phyloP scores from a whole-genome alignment of 495 filamentous ascomycete genomes.

The Aspergillus carlsbadensis region DNA sequence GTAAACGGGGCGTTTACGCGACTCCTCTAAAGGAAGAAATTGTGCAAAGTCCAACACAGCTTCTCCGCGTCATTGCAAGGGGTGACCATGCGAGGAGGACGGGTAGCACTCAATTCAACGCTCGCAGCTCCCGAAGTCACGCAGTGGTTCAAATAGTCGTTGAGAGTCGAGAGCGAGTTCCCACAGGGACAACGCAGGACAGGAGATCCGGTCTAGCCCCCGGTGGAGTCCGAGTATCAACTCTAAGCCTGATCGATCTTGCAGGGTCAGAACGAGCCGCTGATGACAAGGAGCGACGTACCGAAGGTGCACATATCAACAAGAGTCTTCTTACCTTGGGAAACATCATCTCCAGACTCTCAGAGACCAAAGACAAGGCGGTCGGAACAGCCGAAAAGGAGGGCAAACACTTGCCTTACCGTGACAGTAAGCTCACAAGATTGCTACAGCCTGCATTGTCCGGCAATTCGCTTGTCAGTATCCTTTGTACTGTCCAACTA shows the following conservation, averaged over 20 bases:
- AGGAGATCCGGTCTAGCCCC: slow-evolving; percentile 78
- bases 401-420: slow-evolving; percentile 87
- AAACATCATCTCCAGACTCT: slow-evolving; percentile 87
- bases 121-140: slow-evolving; percentile 93
- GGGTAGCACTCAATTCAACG: slow-evolving; percentile 93
- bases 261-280: slow-evolving; percentile 95
- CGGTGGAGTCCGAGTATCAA: slow-evolving; percentile 93
- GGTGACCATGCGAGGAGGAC: slow-evolving; percentile 89
- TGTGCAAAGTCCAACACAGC: slow-evolving; percentile 93
- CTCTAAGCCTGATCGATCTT: slow-evolving; percentile 91
- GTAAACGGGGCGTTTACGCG: slow-evolving; percentile 94
- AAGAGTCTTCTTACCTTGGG: slow-evolving; percentile 94
- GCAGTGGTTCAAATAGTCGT: slow-evolving; percentile 99
- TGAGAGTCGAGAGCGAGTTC: slow-evolving; percentile 85
- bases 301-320: slow-evolving; percentile 97
- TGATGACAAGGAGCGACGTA: slow-evolving; percentile 89
- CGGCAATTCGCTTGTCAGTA: slow-evolving; percentile 91
- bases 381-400: slow-evolving; percentile 73
- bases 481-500: slow-evolving; percentile 91
- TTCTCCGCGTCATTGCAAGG: slow-evolving; percentile 90
- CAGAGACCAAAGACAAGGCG: slow-evolving; percentile 81
- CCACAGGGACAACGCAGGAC: slow-evolving; percentile 54
- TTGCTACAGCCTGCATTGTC: slow-evolving; percentile 90
- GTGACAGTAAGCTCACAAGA: slow-evolving; percentile 95
- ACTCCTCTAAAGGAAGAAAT: slow-evolving; percentile 97